Evolutionary conservation across 2,329 filamentous ascomycete genomes (phyloP), one percentile per base, ranked within the genome.

Genomic region (Trematosphaeria pertusa): DNA sequence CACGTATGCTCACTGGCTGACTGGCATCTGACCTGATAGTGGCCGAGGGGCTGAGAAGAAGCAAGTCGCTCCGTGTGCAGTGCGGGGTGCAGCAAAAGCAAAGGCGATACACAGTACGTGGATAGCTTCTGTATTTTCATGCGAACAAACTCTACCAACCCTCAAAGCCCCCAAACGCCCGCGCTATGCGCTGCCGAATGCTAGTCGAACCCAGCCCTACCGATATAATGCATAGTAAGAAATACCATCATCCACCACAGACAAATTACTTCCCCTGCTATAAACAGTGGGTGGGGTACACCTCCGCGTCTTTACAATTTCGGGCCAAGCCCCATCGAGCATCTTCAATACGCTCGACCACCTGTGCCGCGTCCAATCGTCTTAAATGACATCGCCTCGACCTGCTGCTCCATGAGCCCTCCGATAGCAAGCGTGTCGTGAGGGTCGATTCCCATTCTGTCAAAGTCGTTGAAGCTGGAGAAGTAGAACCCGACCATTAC

Each of bases 401-500:
- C 48, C 43, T 66, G 58, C 32, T 61, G 50, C 37, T 63, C 58
- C 7, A 70, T 37, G 32, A 69, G 18, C 0, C 63, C 61, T 5
- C 69, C 63, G 5, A 73, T 51, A 5, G 69, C 70, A 33, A 73
- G 45, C 3, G 67, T 72, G 26, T 73, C 70, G 22, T 50, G 48
- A 0, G 65, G 64, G 45, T 73, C 54, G 5, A 72, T 55, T 2
- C 66, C 70, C 64, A 66, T 66, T 4, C 56, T 56, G 20, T 81
- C 75, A 46, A 81, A 71, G 54, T 81, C 79, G 52, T 77, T 81
- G 65, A 81, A 87, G 18, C 83, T 82, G 41, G 90, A 91, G 48
- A 96, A 88, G 74, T 91, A 97, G 77, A 95, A 99, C 1, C 94
- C 94, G 34, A 90, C 84, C 20, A 97, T 78, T 37, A 99, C 91